Evolutionary conservation across 2,329 filamentous ascomycete genomes (phyloP), one percentile per base, ranked within the genome.

Genomic region (Pseudonectria foliicola): DNA sequence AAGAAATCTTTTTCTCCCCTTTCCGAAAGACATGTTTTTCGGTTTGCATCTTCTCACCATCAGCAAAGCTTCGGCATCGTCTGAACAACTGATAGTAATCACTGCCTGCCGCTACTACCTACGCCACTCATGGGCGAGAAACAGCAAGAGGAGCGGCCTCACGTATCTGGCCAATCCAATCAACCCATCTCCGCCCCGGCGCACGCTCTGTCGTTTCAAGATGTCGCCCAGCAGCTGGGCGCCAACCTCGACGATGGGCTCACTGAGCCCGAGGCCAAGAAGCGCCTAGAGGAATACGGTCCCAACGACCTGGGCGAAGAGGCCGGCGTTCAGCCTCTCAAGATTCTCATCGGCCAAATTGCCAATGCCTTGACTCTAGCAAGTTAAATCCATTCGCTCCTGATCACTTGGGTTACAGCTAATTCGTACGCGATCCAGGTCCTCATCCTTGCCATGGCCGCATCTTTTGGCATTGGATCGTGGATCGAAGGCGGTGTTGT

Each of bases 281-380:
- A 53, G 8, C 70, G 78, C 14, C 60, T 80, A 2, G 66, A 72
- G 16, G 58, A 73, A 30, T 71, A 74, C 59, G 80, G 80, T 4
- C 58, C 62, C 12, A 85, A 85, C 45, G 72, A 82, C 39, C 68
- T 85, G 10, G 75, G 77, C 33, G 73, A 78, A 30, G 69, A 64
- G 6, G 63, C 70, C 34, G 73, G 73, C 7, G 78, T 84, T 14
- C 73, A 73, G 36, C 69, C 75, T 18, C 46, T 71, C 36, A 80
- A 80, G 51, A 83, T 84, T 40, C 60, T 85, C 14, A 62, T 82
- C 31, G 67, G 71, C 23, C 80, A 85, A 52, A 64, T 84, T 34
- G 77, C 77, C 39, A 84, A 84, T 56, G 79, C 79, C 11, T 75
- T 84, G 73, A 82, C 75, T 45, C 56, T 84, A 57, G 80, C 80